Conservation (phyloP, 2,329 filamentous ascomycete species). For the Colletotrichum neosansevieriae region DNA sequence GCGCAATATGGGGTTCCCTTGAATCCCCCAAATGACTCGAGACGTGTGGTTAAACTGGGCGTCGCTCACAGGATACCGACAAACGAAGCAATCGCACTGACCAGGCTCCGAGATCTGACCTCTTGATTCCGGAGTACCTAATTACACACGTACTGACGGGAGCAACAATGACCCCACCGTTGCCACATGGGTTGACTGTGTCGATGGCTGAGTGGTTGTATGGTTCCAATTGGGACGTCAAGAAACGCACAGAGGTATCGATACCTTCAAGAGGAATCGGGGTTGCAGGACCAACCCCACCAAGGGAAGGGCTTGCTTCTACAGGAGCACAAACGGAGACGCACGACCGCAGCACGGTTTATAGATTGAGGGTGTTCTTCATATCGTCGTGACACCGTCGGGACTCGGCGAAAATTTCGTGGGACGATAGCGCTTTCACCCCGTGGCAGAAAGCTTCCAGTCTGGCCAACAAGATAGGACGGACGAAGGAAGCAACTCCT, state of each 20-base stretch:
- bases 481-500: slow-evolving; percentile 32
- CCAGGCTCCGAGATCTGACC: slow-evolving; percentile 19
- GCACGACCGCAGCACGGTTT: slow-evolving; percentile 26
- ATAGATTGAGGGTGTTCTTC: slow-evolving; percentile 3
- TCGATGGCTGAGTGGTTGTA: slow-evolving; percentile 25
- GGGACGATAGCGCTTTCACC: slow-evolving; percentile 24
- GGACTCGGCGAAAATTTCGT: slow-evolving; percentile 16
- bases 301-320: slow-evolving; percentile 21
- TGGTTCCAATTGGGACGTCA: slow-evolving; percentile 13
- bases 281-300: slow-evolving; percentile 26
- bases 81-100: slow-evolving; percentile 33
- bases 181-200: slow-evolving; percentile 34
- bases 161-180: slow-evolving; percentile 33
- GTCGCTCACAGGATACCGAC: slow-evolving; percentile 38
- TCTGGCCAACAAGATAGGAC: slow-evolving; percentile 3
- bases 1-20: slow-evolving; percentile 29
- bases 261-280: slow-evolving; percentile 25
- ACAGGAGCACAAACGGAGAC: slow-evolving; percentile 31
- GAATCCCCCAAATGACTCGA: slow-evolving; percentile 36
- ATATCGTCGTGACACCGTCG: slow-evolving; percentile 21
- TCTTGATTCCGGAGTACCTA: slow-evolving; percentile 17
- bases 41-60: slow-evolving; percentile 33
- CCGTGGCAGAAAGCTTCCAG: not conserved
- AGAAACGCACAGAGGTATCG: slow-evolving; percentile 24
- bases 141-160: not conserved